phyloP scores from a whole-genome alignment of 768 basidiomycete genomes.

The Coprinopsis cinerea region DNA sequence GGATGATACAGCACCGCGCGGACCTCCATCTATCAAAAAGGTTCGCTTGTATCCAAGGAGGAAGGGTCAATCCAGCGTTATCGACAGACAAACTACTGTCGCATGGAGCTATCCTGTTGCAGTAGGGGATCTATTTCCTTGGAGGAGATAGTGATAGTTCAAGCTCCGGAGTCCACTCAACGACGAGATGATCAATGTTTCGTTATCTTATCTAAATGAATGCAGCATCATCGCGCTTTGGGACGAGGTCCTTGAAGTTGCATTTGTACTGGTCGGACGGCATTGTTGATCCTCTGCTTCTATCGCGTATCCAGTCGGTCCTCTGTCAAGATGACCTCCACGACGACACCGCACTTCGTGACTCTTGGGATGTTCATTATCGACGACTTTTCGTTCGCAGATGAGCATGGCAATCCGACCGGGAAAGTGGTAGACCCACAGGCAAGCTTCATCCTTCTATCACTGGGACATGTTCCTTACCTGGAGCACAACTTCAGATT shows the following conservation, averaged over 20 bases:
- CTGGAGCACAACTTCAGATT: conserved; percentile 53
- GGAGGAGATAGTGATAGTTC: too few species aligned
- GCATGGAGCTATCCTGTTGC: too few species aligned
- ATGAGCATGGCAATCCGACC: conserved; percentile 49
- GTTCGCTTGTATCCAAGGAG: background rate
- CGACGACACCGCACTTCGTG: conserved; percentile 34
- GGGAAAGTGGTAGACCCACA: conserved; percentile 42
- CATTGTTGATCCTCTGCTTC: conserved; percentile 1
- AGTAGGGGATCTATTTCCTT: too few species aligned
- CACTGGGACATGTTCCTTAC: background rate
- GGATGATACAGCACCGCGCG: conserved; percentile 40
- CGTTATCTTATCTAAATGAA: conserved; percentile 6
- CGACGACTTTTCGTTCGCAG: conserved; percentile 66
- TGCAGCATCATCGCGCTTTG: too few species aligned
- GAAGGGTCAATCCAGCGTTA: background rate
- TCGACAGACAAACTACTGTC: too few species aligned
- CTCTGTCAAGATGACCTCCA: conserved; percentile 15
- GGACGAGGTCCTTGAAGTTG: background rate
- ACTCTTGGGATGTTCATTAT: conserved; percentile 91
- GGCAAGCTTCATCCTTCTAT: conserved; percentile 27
- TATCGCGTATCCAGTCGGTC: conserved; percentile 1
- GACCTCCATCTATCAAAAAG: conserved; percentile 29
- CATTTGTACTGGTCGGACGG: background rate
- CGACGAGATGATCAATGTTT: background rate
- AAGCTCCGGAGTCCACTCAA: too few species aligned